phyloP scores from a whole-genome alignment of 176 grass and related monocot species.

The Cocos nucifera region DNA sequence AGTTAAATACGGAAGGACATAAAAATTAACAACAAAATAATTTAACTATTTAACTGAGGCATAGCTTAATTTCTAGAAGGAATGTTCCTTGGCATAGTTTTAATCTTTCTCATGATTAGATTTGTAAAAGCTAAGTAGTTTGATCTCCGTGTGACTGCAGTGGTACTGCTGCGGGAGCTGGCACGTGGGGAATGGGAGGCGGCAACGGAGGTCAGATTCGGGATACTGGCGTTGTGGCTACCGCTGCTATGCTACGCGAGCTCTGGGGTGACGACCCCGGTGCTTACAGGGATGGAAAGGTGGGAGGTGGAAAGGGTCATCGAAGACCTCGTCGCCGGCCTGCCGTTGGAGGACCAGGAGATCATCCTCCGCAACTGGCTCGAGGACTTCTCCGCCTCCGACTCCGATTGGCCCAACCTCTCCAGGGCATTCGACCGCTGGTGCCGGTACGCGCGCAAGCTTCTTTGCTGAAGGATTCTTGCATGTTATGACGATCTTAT shows the following conservation, averaged over 20 bases:
- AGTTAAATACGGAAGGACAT: no score
- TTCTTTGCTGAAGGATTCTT: no score
- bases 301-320: conserved; percentile 24
- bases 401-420: conserved; percentile 35
- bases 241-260: conserved; percentile 30
- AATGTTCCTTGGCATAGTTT: no score
- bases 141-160: background rate
- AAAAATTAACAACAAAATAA: no score
- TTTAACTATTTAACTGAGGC: no score
- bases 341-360: conserved; percentile 35
- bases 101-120: no score
- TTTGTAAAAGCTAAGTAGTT: no score
- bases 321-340: conserved; percentile 23
- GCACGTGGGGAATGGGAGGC: conserved; percentile 20
- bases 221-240: conserved; percentile 30
- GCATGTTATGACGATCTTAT: no score
- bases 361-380: conserved; percentile 31
- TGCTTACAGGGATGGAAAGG: conserved; percentile 10
- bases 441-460: conserved; percentile 30
- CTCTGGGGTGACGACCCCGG: conserved; percentile 30
- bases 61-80: no score
- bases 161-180: conserved; percentile 25
- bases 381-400: conserved; percentile 33
- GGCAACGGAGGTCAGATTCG: conserved; percentile 25
- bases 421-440: conserved; percentile 20